Evolutionary conservation across 768 basidiomycete species (phyloP).

Genomic region (Suillus clintonianus): DNA sequence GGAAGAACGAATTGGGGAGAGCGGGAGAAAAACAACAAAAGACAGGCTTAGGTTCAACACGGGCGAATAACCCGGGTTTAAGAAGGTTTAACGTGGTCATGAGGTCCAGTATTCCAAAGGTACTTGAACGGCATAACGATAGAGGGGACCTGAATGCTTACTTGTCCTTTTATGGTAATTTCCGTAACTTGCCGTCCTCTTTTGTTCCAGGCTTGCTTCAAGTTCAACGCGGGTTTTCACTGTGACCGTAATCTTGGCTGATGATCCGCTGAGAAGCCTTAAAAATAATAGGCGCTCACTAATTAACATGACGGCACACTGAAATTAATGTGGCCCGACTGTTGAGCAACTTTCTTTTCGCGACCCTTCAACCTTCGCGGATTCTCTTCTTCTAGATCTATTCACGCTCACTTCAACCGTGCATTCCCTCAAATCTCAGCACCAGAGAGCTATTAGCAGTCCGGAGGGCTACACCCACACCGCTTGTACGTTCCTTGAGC

Average conservation of each 20-base stretch:
- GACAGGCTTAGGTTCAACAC: not conserved
- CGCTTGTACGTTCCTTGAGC: not conserved
- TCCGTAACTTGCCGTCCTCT: not conserved
- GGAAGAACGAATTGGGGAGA: not conserved
- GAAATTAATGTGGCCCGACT: not conserved
- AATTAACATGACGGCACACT: not conserved
- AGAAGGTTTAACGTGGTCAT: not conserved
- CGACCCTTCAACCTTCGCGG: not conserved
- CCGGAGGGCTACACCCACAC: not conserved
- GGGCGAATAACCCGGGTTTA: not conserved
- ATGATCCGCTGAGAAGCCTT: not conserved
- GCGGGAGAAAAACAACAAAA: not conserved
- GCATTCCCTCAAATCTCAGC: not conserved
- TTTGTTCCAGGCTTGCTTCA: conserved; percentile 2
- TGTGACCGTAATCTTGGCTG: not conserved
- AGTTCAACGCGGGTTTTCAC: too few relatives aligned
- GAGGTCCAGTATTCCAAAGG: conserved; percentile 4
- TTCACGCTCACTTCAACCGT: not conserved
- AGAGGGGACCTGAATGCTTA: not conserved
- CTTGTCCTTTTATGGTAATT: not conserved
- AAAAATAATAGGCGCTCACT: not conserved
- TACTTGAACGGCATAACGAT: not conserved
- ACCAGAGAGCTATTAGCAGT: not conserved
- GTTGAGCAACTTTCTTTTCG: not conserved
- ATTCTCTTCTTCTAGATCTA: not conserved